Conservation (phyloP, 2,329 filamentous ascomycete genomes). For the Ciborinia camelliae region DNA sequence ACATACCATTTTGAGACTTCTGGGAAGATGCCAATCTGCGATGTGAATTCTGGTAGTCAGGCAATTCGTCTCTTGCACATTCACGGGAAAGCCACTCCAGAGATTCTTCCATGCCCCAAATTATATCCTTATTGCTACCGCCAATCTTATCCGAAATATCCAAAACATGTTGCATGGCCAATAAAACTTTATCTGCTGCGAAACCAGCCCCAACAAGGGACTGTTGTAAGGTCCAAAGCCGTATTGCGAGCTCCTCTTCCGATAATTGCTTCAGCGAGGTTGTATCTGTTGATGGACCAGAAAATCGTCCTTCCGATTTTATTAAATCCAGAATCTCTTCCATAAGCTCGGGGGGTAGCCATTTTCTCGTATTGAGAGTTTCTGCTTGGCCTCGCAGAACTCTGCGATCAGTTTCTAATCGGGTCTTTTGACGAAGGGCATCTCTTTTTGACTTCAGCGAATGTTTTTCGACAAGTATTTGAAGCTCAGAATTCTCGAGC, state of each 20-base stretch:
- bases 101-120: slow-evolving; percentile 85
- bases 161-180: slow-evolving; percentile 63
- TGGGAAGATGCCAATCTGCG: slow-evolving; percentile 27
- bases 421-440: slow-evolving; percentile 68
- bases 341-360: slow-evolving; percentile 77
- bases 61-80: slow-evolving; percentile 64
- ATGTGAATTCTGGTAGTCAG: slow-evolving; percentile 60
- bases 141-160: slow-evolving; percentile 62
- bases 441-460: slow-evolving; percentile 76
- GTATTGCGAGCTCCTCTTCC: slow-evolving; percentile 75
- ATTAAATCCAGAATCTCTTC: slow-evolving; percentile 73
- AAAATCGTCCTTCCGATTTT: slow-evolving; percentile 60
- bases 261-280: slow-evolving; percentile 50
- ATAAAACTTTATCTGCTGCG: slow-evolving; percentile 56
- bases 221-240: slow-evolving; percentile 80
- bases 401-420: slow-evolving; percentile 81
- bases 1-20: slow-evolving; percentile 36
- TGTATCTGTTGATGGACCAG: slow-evolving; percentile 36
- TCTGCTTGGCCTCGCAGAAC: slow-evolving; percentile 77
- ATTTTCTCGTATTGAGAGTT: slow-evolving; percentile 67
- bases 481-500: slow-evolving; percentile 85
- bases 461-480: slow-evolving; percentile 81
- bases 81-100: slow-evolving; percentile 88
- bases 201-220: slow-evolving; percentile 69
- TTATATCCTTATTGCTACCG: slow-evolving; percentile 56